Evolutionary conservation across 345 rosid genomes (phyloP), one percentile per base, ranked within the genome.

Genomic region (Eucalyptus caleyi): DNA sequence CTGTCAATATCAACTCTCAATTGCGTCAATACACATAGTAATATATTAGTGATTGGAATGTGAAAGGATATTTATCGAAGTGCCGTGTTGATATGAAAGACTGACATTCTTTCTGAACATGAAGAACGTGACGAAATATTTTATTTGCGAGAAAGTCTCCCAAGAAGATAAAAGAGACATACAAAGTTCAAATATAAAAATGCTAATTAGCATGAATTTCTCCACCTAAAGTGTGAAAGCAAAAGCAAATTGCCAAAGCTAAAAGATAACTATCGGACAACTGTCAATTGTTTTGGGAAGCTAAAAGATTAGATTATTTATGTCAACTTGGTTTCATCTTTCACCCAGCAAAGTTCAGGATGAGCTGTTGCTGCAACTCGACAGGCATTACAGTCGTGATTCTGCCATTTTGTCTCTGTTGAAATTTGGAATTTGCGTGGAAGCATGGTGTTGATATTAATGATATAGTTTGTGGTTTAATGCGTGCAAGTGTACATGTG

Each of bases 81-180:
- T 4, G 19, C 12, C 3, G 3, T 34, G 80, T 16, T 4, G 23
- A 37, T 4, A 9, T 34, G 23, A 67, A n/a, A 32, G 40, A 32
- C 0, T 1, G 77, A 1, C 40, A 32, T n/a, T 40, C 6, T 67
- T 65, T 67, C 3, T 26, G 3, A 26, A 59, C 0, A 2, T 50
- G 19, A 50, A 6, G 1, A 51, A 51, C 1, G 30, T 3, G 15
- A 5, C 3, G 32, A 60, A 60, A 27, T 30, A 12, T 60, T 60
- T 2, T 13, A 60, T 5, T 30, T 7, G 15, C 2, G 1, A 13
- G 7, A 3, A 60, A 69, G 21, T 32, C 34, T 69, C n/a, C n/a
- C 2, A 1, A 1, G 9, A 69, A 69, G 13, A 40, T 8, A 9
- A 65, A 69, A 32, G 19, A 11, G 81, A 16, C 40, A 5, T 32